Evolutionary conservation across 2,329 filamentous ascomycete genomes (phyloP), one percentile per base, ranked within the genome.

Genomic region (Clarireedia sp.): DNA sequence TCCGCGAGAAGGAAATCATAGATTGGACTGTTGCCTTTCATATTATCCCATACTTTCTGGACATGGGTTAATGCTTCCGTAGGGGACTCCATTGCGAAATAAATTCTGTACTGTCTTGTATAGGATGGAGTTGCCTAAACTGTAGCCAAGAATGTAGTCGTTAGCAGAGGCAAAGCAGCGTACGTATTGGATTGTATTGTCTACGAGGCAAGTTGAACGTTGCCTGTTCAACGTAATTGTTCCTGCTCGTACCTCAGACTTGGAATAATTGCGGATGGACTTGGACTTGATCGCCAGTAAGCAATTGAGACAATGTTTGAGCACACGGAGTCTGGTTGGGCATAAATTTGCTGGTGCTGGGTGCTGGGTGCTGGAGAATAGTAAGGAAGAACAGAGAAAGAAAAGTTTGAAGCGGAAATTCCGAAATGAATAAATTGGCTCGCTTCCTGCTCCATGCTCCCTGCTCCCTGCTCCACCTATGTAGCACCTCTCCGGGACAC

Each of bases 1-100:
- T 73, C 70, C 1, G 76, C 69, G 29, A 80, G 73, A 5, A 80
- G 69, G 59, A 81, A 70, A 50, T 72, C 70, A 72, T 83, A 83
- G 63, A 82, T 80, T 57, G 78, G 73, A 24, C 74, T 77, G 62
- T 67, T 68, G 37, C 62, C 63, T 56, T 57, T 58, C 62, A 67
- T 67, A 2, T 52, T 57, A 47, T 63, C 54, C 65, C 65, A 68
- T 10, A 68, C 64, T 8, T 50, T 55, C 29, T 57, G 57, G 43
- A 68, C 60, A 55, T 68, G 65, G 10, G 62, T 57, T 19, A 67
- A 48, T 56, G 64, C 63, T 40, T 45, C 48, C 26, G 56, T 37
- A 23, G 63, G 44, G 23, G 57, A 56, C n/a, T 60, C 53, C 60
- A 60, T 62, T 26, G 33, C 5, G 46, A 48, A 49, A 19, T 10